Evolutionary conservation across 495 filamentous ascomycete genomes (phyloP), one percentile per base, ranked within the genome.

Genomic region (Neurospora terricola): DNA sequence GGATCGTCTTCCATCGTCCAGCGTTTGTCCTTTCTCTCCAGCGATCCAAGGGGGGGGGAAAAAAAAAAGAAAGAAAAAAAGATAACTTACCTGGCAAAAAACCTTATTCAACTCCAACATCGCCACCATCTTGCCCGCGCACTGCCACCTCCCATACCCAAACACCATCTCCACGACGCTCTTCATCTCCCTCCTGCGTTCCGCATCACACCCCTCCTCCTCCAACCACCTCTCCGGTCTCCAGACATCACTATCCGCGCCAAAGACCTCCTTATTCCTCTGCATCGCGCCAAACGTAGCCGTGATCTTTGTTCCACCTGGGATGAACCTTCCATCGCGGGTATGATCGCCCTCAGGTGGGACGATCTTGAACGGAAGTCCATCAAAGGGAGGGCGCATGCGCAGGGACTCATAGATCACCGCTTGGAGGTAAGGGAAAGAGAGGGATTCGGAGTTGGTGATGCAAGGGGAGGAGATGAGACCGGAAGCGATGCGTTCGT

Each of bases 181-280:
- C 72, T 83, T 76, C 79, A 88, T 84, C 59, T 76, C 75, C 38
- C 77, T 75, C n/a, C 77, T 73, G 43, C 76, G 73, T 30, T 81
- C 81, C 1, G 75, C 77, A 18, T 76, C 54, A 0, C 27, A 62
- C 1, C 54, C 54, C 27, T 62, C 75, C 7, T 76, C 76, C 18
- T 86, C 84, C n/a, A 89, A 79, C 83, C 86, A 91, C 45, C 88
- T 80, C 73, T 88, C 88, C 0, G 89, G 89, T 0, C 85, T 78
- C 71, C 87, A 91, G 2, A 82, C 54, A 30, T 85, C 79, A 1
- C 78, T 81, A 75, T 88, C 85, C 16, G 79, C 76, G 2, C 88
- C 88, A 71, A 83, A 90, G 0, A 88, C 73, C 8, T 78, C 77
- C 12, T 75, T 75, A 37, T 83, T 79, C 0, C 80, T 77, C 14